phyloP scores from a whole-genome alignment of 805 yeast genomes.

The Metschnikowia kunwiensis region DNA sequence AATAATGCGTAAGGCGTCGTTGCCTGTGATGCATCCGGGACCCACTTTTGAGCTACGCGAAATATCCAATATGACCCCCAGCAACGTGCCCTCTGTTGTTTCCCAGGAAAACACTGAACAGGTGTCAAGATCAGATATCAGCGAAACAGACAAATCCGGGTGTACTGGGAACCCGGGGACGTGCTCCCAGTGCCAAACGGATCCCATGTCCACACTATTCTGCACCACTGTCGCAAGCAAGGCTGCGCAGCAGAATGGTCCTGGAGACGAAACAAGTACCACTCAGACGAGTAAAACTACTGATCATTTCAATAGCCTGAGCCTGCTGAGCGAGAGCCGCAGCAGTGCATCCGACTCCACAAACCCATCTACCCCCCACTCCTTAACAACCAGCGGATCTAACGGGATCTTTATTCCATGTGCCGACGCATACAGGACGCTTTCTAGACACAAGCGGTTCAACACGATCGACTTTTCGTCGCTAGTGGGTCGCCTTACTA shows the following conservation, averaged over 20 bases:
- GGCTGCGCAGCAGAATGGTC: slow-evolving; percentile 24
- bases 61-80: slow-evolving; percentile 38
- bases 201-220: slow-evolving; percentile 84
- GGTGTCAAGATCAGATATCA: neutral
- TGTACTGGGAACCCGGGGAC: slow-evolving; percentile 90
- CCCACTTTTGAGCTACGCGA: slow-evolving; percentile 53
- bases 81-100: slow-evolving; percentile 34
- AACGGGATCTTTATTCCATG: slow-evolving; percentile 71
- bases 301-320: slow-evolving; percentile 5
- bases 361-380: slow-evolving; percentile 20
- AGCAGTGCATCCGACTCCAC: slow-evolving; percentile 5
- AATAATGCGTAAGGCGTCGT: slow-evolving; percentile 29
- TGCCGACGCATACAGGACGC: slow-evolving; percentile 84
- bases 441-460: slow-evolving; percentile 78
- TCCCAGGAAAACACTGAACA: slow-evolving; percentile 3
- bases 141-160: slow-evolving; percentile 32
- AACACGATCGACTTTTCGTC: slow-evolving; percentile 68
- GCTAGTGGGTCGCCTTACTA: slow-evolving; percentile 69
- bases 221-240: slow-evolving; percentile 79
- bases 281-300: slow-evolving; percentile 5
- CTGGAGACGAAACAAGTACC: slow-evolving; percentile 1
- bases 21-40: slow-evolving; percentile 64
- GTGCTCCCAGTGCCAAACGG: slow-evolving; percentile 76
- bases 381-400: slow-evolving; percentile 19
- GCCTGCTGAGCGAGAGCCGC: neutral